These are phyloP conservation scores for Pestalotiopsis sp. DNA, from an alignment of 2,329 filamentous ascomycete genomes.

Conservation along the genomic window DNA sequence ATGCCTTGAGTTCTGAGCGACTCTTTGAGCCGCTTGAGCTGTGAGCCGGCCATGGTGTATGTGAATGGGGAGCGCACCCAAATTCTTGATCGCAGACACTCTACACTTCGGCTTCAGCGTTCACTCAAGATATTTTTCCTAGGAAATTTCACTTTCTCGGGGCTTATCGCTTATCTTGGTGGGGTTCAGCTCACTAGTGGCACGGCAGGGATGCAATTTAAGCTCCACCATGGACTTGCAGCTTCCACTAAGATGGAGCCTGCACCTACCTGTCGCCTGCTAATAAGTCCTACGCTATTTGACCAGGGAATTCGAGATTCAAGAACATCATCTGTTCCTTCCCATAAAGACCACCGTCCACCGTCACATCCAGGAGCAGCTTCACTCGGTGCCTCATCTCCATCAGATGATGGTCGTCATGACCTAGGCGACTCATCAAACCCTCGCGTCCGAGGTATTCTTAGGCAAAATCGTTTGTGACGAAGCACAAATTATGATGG, in stretches of 20 bases:
- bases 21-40: conserved; percentile 92
- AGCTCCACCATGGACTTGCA: neutral
- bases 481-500: conserved; percentile 37
- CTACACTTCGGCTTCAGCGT: neutral
- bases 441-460: neutral
- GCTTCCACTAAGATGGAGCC: neutral
- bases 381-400: neutral
- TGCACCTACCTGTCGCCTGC: too few species aligned
- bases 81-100: neutral
- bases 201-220: neutral
- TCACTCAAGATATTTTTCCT: conserved; percentile 10
- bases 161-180: conserved; percentile 9
- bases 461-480: conserved; percentile 4
- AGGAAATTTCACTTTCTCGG: conserved; percentile 7
- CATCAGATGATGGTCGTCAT: neutral
- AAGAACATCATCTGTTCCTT: neutral
- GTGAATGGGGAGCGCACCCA: neutral
- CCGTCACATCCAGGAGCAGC: neutral
- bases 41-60: conserved; percentile 82
- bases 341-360: neutral
- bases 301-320: neutral
- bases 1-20: conserved; percentile 89
- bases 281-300: neutral
- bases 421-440: neutral
- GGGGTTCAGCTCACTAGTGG: neutral